Evolutionary conservation across 1,139 yeast genomes (phyloP), one percentile per base, ranked within the genome.

Genomic region (Meyerozyma elateridarum): DNA sequence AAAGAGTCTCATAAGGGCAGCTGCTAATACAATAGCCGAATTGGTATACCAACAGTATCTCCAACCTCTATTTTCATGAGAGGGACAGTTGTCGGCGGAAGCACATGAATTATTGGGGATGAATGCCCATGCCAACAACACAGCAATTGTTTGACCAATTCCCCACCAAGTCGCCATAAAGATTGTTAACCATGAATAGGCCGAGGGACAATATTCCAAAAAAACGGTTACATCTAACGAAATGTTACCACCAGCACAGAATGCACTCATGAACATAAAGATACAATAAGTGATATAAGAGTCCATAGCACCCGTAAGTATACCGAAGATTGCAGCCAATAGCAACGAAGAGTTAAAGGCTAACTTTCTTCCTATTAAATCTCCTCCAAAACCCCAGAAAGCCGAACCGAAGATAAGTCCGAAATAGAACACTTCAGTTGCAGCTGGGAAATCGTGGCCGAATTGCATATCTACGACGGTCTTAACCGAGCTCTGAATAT

Each of bases 401-500:
- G 37, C 20, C 4, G 36, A 30, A 8, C 44, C 44, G n/a, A 26
- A 15, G 12, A 40, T 19, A 20, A 40, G 31, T 4, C 38, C 40
- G 3, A 35, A 31, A 22, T 36, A 37, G 18, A 32, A 32, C 8
- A 37, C 37, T 34, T 44, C 51, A 6, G 50, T 46, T 6, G 46
- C 36, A 2, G 40, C 37, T 2, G 54, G 47, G 36, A 39, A 58
- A 1, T 38, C 32, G 27, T 44, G 47, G 9, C 45, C 39, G 32
- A 48, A 51, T 34, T 51, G 54, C 32, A 39, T 35, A 35, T 65
- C 56, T 15, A 65, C 66, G 31, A 58, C 60, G 2, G 59, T 52
- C 21, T 56, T 61, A 13, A 70, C 73, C 1, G 73, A 57, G 8
- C 69, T 54, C 40, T 70, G 75, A 33, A 71, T 49, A 34, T 44